Evolutionary conservation across 805 yeast species (phyloP).

Genomic region (Vanderwaltozyma verrucispora): DNA sequence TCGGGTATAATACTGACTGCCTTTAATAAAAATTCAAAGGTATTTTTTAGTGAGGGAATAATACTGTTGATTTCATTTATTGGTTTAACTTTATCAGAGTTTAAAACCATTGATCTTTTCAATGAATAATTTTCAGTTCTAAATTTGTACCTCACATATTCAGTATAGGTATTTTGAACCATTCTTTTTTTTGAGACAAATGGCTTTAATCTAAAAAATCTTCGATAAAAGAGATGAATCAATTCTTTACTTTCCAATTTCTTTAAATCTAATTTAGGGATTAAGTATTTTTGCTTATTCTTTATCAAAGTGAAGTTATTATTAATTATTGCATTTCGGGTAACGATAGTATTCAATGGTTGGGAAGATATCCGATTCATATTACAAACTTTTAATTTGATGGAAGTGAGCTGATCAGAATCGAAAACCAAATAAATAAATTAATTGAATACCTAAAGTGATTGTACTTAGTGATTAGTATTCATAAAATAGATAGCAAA

Average conservation of each 20-base stretch:
- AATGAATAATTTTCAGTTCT: constrained; percentile 18
- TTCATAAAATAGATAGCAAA: no score
- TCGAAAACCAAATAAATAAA: no score
- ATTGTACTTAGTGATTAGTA: no score
- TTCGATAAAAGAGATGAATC: constrained; percentile 12
- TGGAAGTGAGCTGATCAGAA: no score
- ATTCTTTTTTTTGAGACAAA: constrained; percentile 19
- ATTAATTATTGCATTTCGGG: constrained; percentile 15
- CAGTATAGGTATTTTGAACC: constrained; percentile 18
- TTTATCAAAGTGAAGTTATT: constrained; percentile 10
- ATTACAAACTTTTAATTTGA: no score
- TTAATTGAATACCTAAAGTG: no score
- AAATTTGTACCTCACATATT: constrained; percentile 23
- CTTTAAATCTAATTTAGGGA: not conserved
- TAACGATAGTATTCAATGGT: constrained; percentile 2
- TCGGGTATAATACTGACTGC: constrained; percentile 12
- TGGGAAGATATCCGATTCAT: no score
- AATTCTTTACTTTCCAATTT: constrained; percentile 1
- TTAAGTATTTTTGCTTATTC: constrained; percentile 7
- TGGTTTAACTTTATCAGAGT: not conserved
- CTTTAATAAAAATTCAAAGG: constrained; percentile 18
- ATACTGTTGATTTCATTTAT: constrained; percentile 1
- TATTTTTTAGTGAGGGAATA: constrained; percentile 7
- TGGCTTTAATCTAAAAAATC: constrained; percentile 20
- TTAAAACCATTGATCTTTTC: constrained; percentile 12